A percentile compares a stretch with the other conserved stretches of the same genome.
These are phyloP conservation scores for Guyanaporus albipodus DNA, from an alignment of 768 basidiomycete genomes.

Conservation along the genomic window DNA sequence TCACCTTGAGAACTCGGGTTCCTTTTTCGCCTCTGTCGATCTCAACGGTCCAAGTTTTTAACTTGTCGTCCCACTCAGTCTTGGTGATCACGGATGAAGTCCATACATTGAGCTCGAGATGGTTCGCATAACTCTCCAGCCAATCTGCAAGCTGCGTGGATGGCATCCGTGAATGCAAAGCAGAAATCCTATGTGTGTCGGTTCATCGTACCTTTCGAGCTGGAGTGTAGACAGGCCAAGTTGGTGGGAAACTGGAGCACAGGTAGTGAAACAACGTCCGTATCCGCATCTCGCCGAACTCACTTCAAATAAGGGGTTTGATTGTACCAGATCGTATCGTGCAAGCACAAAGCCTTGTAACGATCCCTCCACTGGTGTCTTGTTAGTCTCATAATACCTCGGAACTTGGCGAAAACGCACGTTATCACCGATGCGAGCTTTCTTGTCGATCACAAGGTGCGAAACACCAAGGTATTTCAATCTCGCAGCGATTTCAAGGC, in stretches of 20 bases:
- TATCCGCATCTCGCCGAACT: slow-evolving; percentile 12
- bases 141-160: slow-evolving; percentile 54
- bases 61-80: slow-evolving; percentile 35
- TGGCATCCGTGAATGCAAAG: neutral
- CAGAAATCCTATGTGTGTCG: too few species aligned
- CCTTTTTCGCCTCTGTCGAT: slow-evolving; percentile 33
- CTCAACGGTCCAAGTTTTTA: slow-evolving; percentile 44
- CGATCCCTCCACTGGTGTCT: slow-evolving; percentile 47
- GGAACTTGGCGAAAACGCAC: slow-evolving; percentile 7
- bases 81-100: slow-evolving; percentile 43
- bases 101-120: slow-evolving; percentile 64
- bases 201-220: slow-evolving; percentile 46
- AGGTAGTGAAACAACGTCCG: neutral
- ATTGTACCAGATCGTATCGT: slow-evolving; percentile 50
- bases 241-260: slow-evolving; percentile 47
- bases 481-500: slow-evolving; percentile 62
- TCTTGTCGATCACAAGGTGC: slow-evolving; percentile 55
- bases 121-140: slow-evolving; percentile 58
- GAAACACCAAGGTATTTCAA: slow-evolving; percentile 55
- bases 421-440: slow-evolving; percentile 48
- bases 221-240: slow-evolving; percentile 53
- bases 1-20: slow-evolving; percentile 36
- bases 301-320: slow-evolving; percentile 55
- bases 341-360: slow-evolving; percentile 55
- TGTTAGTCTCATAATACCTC: neutral